phyloP scores from a whole-genome alignment of 768 basidiomycete species.

The Neoboletus magnificus region DNA sequence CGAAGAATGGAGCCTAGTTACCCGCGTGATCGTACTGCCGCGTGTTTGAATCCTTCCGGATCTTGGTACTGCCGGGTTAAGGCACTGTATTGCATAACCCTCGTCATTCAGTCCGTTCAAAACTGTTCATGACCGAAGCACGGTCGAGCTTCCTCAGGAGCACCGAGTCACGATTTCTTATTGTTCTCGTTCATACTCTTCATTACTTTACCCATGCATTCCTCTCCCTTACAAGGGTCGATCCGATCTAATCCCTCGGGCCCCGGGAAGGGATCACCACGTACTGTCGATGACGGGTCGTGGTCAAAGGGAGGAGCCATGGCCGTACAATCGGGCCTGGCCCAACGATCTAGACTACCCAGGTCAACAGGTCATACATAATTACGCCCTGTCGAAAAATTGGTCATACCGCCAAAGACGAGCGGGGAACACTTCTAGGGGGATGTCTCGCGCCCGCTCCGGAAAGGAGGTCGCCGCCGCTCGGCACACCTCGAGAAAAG shows the following conservation, averaged over 20 bases:
- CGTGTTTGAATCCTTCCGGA: background rate
- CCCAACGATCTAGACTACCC: background rate
- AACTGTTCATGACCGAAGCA: no score
- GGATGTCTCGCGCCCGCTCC: no score
- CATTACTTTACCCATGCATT: background rate
- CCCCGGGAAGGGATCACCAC: background rate
- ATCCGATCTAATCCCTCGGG: background rate
- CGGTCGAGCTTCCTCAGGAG: no score
- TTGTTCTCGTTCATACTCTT: background rate
- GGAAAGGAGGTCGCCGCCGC: no score
- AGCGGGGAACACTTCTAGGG: no score
- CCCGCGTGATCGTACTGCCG: background rate
- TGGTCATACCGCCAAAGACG: no score
- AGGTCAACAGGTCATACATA: background rate
- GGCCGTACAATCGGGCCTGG: background rate
- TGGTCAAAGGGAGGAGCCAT: no score
- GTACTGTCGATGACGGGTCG: background rate
- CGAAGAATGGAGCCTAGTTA: background rate
- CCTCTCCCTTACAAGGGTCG: background rate
- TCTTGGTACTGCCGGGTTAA: background rate
- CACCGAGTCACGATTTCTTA: background rate
- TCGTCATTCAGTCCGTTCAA: no score
- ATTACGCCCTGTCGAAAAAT: background rate
- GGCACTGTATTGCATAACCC: no score
- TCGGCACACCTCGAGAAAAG: no score